Conservation (phyloP, 441 rosid genomes). For the Jatropha multifida region DNA sequence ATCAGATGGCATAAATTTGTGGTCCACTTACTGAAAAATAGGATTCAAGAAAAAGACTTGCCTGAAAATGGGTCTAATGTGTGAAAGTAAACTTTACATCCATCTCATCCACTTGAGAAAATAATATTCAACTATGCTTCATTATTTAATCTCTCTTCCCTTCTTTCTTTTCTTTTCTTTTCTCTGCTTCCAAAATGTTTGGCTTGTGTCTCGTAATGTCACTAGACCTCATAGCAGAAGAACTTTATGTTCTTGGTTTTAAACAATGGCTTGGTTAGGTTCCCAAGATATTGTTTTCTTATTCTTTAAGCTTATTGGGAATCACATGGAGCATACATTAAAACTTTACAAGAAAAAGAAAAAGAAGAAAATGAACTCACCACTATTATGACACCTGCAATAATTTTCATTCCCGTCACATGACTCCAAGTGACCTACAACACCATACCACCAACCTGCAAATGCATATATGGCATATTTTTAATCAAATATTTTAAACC, state of each 20-base stretch:
- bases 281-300: slow-evolving; percentile 8
- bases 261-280: background rate
- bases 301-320: slow-evolving; percentile 18
- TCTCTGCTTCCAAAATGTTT: slow-evolving; percentile 12
- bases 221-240: background rate
- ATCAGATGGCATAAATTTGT: slow-evolving; percentile 23
- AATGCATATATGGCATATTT: slow-evolving; percentile 10
- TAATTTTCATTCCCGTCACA: slow-evolving; percentile 69
- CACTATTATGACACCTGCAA: slow-evolving; percentile 64
- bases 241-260: background rate
- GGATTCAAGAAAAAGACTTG: slow-evolving; percentile 29
- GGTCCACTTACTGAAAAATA: slow-evolving; percentile 38
- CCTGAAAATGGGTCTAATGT: slow-evolving; percentile 29
- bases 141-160: too few relatives aligned
- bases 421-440: slow-evolving; percentile 83
- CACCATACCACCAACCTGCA: slow-evolving; percentile 99
- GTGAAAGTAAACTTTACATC: slow-evolving; percentile 21
- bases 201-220: background rate
- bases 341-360: background rate
- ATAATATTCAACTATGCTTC: background rate
- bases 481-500: slow-evolving; percentile 7
- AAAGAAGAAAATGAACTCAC: slow-evolving; percentile 43
- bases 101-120: slow-evolving; percentile 25
- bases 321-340: slow-evolving; percentile 14
- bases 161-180: too few relatives aligned